Base-by-base conservation (phyloP, 345 rosid genomes). In the Eucalyptus pauciflora region DNA sequence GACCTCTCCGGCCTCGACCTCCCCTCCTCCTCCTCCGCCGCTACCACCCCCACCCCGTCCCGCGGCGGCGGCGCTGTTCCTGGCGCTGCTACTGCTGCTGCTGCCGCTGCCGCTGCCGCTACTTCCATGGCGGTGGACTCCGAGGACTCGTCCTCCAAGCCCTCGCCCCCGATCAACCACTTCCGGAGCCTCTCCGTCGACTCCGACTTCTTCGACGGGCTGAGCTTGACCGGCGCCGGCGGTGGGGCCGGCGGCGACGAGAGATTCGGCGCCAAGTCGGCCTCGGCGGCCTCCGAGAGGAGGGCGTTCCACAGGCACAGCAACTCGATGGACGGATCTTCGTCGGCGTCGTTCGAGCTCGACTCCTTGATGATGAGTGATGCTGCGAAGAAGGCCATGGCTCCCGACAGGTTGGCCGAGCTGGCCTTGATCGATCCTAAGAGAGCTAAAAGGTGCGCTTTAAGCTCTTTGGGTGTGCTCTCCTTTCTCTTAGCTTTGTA, bases 381-480 rank as follows among this genome's bases (percentile, higher is more conserved):
- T 86, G 95, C 93, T 58, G 87, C 89, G 31, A 96, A 97, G 96
- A 97, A 97, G 93, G 93, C 97, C 86, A 94, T 95, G 96, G 98
- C 92, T 88, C 95, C 96, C 90, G 99, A 96, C 25, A 95, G 93
- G 89, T 94, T 97, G 45, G 97, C 98, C 50, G 99, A 97, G 91
- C 96, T 97, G 50, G 94, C 99, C 86, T 93, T 96, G 90, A 94
- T 97, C 86, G 99, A 97, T 94, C 99, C 99, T 88, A 96, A 95
- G 91, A 93, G 99, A 93, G 99, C 99, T 89, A 97, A 96, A 94
- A 93, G 99, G 99, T 97, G 18, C 20, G 43, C 56, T 43, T 52
- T 52, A 52, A 52, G 58, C 58, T 52, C 43, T 46, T 86, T 22
- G 58, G 99, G 99, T 95, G 24, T 86, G 43, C 56, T 43, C 20